Evolutionary conservation across 768 basidiomycete genomes (phyloP).

Genomic region (Trichaptum fuscoviolaceum): DNA sequence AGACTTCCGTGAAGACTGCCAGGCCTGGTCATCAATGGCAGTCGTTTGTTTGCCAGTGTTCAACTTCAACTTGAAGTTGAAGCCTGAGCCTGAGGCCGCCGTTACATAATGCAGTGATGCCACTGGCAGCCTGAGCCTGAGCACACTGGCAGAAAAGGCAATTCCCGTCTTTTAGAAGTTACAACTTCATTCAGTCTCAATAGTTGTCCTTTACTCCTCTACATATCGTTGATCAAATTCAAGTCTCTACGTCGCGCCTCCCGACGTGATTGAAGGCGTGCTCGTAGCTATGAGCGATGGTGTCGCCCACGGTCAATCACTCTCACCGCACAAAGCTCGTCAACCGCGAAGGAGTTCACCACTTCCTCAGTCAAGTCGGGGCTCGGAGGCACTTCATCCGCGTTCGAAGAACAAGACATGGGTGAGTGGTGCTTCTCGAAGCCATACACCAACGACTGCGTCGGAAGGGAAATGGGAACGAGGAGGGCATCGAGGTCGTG

Average conservation of each 20-base stretch:
- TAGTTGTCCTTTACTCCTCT: neutral
- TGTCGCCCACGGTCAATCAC: neutral
- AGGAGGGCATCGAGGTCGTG: conserved; percentile 46
- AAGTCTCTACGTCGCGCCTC: neutral
- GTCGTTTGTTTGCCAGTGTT: no score
- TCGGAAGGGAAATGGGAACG: conserved; percentile 54
- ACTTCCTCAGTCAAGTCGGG: neutral
- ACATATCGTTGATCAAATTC: neutral
- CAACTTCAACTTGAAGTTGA: no score
- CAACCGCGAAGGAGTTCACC: neutral
- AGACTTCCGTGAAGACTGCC: no score
- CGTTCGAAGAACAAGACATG: conserved; percentile 50
- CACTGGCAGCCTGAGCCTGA: no score
- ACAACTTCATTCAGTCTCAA: neutral
- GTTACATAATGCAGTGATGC: no score
- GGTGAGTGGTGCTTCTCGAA: conserved; percentile 39
- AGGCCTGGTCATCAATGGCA: no score
- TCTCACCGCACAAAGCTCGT: neutral
- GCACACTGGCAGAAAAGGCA: no score
- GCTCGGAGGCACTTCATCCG: neutral
- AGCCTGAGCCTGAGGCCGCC: no score
- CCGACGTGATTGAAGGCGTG: neutral
- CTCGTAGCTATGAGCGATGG: neutral
- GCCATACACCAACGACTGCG: conserved; percentile 34
- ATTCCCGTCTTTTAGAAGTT: neutral